Percentiles rank a stretch among this genome's conserved stretches.
phyloP scores from a whole-genome alignment of 805 yeast species.

The Kurtzmaniella cleridarum region DNA sequence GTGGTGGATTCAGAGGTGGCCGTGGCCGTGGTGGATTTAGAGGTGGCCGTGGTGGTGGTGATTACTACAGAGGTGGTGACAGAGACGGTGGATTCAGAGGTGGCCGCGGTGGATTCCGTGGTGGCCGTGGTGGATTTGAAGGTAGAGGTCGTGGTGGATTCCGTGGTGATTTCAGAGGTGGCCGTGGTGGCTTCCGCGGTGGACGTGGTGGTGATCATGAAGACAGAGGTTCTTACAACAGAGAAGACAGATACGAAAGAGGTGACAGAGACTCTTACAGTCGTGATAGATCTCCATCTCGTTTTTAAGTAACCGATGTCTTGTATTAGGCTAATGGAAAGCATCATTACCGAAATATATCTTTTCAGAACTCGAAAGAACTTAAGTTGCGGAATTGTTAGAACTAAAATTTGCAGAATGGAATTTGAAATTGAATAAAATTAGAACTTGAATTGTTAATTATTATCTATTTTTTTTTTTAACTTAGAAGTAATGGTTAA shows the following conservation, averaged over 20 bases:
- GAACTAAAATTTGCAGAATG: background rate
- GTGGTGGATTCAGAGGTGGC: constrained; percentile 39
- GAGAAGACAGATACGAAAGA: constrained; percentile 38
- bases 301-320: constrained; percentile 39
- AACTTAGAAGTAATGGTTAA: too few species aligned
- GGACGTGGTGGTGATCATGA: constrained; percentile 43
- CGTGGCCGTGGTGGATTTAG: constrained; percentile 29
- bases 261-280: constrained; percentile 43
- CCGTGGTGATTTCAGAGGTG: constrained; percentile 15
- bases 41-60: constrained; percentile 26
- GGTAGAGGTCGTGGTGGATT: constrained; percentile 22
- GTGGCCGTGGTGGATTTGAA: constrained; percentile 21
- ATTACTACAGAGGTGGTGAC: constrained; percentile 27
- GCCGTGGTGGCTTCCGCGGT: constrained; percentile 44
- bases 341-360: too few species aligned
- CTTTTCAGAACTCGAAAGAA: too few species aligned
- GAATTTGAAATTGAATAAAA: background rate
- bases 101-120: constrained; percentile 23
- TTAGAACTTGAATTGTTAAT: background rate
- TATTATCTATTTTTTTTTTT: background rate
- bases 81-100: constrained; percentile 32
- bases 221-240: constrained; percentile 43
- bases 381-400: too few species aligned
- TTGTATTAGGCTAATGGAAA: too few species aligned
- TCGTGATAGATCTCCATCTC: constrained; percentile 67